Conservation (phyloP, 2,329 filamentous ascomycete genomes). For the Pseudocercospora musae region DNA sequence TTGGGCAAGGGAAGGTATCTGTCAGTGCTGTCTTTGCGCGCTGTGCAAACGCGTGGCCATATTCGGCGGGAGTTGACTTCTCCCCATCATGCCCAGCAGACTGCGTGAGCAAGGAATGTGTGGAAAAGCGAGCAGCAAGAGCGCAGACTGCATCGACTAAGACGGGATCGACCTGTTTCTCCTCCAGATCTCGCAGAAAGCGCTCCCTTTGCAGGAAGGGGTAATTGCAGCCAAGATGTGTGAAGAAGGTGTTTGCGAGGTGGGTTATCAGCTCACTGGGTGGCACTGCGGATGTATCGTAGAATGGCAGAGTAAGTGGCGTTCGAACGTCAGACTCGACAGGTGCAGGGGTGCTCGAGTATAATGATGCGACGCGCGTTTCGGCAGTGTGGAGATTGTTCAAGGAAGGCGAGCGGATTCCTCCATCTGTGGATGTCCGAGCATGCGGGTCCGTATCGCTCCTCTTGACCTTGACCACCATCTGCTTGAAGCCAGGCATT, state of each 20-base stretch:
- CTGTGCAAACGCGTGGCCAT: constrained; percentile 74
- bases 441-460: constrained; percentile 59
- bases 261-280: constrained; percentile 73
- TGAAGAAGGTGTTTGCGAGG: constrained; percentile 77
- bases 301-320: constrained; percentile 58
- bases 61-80: constrained; percentile 55
- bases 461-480: constrained; percentile 75
- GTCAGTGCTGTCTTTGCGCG: constrained; percentile 79
- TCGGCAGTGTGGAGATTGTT: constrained; percentile 19
- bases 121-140: constrained; percentile 75
- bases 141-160: constrained; percentile 84
- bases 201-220: constrained; percentile 73
- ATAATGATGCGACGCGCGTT: constrained; percentile 20
- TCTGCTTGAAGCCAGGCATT: constrained; percentile 87
- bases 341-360: constrained; percentile 27
- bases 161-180: constrained; percentile 79
- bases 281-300: constrained; percentile 70
- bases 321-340: constrained; percentile 42
- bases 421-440: constrained; percentile 52
- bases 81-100: constrained; percentile 44
- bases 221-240: constrained; percentile 79
- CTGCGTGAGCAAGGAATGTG: constrained; percentile 51
- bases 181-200: constrained; percentile 71
- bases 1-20: constrained; percentile 78
- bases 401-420: constrained; percentile 30